Conservation (phyloP, 1,139 yeast species). For the Yamadazyma blattariae region DNA sequence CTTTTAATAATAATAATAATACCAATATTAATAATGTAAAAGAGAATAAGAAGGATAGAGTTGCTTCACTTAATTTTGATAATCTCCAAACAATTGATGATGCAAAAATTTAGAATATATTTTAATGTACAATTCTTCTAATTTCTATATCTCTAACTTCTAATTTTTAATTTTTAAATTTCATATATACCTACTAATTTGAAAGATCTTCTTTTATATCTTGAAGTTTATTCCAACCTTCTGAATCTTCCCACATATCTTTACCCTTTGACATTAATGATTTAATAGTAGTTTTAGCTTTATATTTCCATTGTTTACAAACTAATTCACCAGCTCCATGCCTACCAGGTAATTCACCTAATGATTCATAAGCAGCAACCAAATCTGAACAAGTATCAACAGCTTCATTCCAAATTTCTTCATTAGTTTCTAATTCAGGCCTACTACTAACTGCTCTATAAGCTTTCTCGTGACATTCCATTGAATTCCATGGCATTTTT, state of each 20-base stretch:
- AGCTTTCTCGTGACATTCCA: slow-evolving; percentile 86
- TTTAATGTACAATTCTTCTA: slow-evolving; percentile 3
- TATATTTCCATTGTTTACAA: slow-evolving; percentile 89
- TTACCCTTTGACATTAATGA: slow-evolving; percentile 79
- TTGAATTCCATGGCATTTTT: slow-evolving; percentile 79
- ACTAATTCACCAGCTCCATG: slow-evolving; percentile 81
- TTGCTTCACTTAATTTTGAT: slow-evolving; percentile 29
- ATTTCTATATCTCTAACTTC: neutral
- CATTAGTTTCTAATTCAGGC: slow-evolving; percentile 64
- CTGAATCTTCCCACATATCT: slow-evolving; percentile 73
- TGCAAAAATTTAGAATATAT: slow-evolving; percentile 2
- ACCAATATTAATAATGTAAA: slow-evolving; percentile 3
- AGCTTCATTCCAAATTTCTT: slow-evolving; percentile 70
- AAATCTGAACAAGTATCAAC: slow-evolving; percentile 79
- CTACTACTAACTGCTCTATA: slow-evolving; percentile 67
- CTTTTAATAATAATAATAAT: slow-evolving; percentile 2
- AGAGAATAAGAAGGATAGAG: slow-evolving; percentile 14
- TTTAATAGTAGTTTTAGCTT: slow-evolving; percentile 70
- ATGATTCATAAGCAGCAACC: slow-evolving; percentile 81
- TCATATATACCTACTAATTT: no score
- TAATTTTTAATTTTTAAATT: neutral
- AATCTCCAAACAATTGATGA: slow-evolving; percentile 27
- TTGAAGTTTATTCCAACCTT: slow-evolving; percentile 68
- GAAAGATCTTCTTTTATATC: slow-evolving; percentile 48
- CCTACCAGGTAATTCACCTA: slow-evolving; percentile 85